Base-by-base conservation (phyloP, 176 grass and related monocot genomes). In the Oryza brachyantha region DNA sequence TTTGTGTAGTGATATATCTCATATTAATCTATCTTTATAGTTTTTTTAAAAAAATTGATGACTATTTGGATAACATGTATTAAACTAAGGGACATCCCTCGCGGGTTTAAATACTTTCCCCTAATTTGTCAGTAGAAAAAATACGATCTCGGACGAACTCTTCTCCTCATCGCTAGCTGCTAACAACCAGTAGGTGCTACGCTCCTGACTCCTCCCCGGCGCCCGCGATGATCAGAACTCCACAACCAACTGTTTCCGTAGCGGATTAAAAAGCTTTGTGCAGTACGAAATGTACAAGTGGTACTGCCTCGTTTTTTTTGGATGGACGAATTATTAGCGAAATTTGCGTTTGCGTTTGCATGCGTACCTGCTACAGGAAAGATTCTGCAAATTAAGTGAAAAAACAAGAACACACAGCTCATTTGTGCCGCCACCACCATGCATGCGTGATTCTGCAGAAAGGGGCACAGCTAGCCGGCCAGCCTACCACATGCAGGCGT, bases 351-450 rank as follows among this genome's bases (percentile, higher is more conserved):
- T 54, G 45, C 16, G 45, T 54, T 19, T 54, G 50, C 19, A n/a
- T 0, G 4, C 64, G 69, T 80, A 76, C 86, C 76, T 88, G 70
- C 86, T 35, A 64, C 76, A 62, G 64, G 24, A 88, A 80, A 71
- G 70, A 84, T 84, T 70, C 81, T 21, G 1, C 34, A 25, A 64
- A 42, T 52, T 36, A 17, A 26, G 61, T 61, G 42, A 27, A 70
- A 32, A 14, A 9, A n/a, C n/a, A n/a, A n/a, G n/a, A n/a, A n/a
- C n/a, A n/a, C n/a, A 86, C 80, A 83, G 64, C 70, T 41, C 80
- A 83, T 19, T 19, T 40, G 19, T 40, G 46, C 32, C 60, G 22
- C 64, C 2, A 2, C 4, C 5, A 6, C 35, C 35, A 36, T 50
- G 46, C 46, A 21, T 52, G 70, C 61, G 1, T 37, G 40, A 58